Conservation (phyloP, 2,329 filamentous ascomycete species). For the Xylariaceae sp. region DNA sequence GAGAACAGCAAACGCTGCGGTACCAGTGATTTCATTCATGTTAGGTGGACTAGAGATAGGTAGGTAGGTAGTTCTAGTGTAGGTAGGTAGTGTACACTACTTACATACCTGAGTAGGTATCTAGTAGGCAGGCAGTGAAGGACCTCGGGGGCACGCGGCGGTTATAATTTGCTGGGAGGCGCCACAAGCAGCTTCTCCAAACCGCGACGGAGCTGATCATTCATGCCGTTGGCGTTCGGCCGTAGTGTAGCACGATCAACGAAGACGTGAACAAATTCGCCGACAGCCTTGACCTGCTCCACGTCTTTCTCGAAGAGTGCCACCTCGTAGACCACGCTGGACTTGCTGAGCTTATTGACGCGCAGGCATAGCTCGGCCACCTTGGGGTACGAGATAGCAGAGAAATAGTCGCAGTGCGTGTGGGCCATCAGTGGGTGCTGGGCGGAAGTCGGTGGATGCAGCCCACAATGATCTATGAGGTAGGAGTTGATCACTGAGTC, state of each 20-base stretch:
- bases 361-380: slow-evolving; percentile 75
- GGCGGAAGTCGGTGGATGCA: slow-evolving; percentile 62
- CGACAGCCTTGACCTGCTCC: slow-evolving; percentile 73
- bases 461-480: slow-evolving; percentile 69
- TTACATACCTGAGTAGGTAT: too few relatives aligned
- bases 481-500: slow-evolving; percentile 89
- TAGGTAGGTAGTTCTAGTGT: too few relatives aligned
- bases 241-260: slow-evolving; percentile 68
- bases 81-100: too few relatives aligned
- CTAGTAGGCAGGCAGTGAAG: background rate
- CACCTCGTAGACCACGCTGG: slow-evolving; percentile 85
- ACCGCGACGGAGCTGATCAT: slow-evolving; percentile 49
- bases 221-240: slow-evolving; percentile 63
- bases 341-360: slow-evolving; percentile 77
- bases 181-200: slow-evolving; percentile 50
- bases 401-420: slow-evolving; percentile 80
- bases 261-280: slow-evolving; percentile 83
- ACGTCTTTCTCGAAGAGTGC: slow-evolving; percentile 74
- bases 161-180: slow-evolving; percentile 27
- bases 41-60: background rate
- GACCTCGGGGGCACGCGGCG: background rate
- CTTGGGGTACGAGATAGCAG: slow-evolving; percentile 73
- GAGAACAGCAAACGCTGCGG: slow-evolving; percentile 37
- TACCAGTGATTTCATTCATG: slow-evolving; percentile 30
- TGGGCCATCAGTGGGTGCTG: slow-evolving; percentile 82